Evolutionary conservation across 805 yeast genomes (phyloP).

Genomic region (Kazachstania taianensis): DNA sequence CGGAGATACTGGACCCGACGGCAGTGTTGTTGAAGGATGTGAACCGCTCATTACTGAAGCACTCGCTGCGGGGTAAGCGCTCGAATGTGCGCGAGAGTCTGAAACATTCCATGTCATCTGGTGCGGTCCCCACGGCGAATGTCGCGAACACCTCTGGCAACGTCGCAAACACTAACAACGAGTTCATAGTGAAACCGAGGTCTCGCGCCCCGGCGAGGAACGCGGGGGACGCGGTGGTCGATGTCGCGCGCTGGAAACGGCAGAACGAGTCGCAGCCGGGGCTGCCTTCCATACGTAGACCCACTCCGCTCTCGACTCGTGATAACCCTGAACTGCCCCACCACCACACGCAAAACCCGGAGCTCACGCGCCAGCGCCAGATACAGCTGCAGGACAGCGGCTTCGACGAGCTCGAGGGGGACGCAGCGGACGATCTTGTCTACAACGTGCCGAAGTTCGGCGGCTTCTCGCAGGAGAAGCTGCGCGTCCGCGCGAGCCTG

Average conservation of each 20-base stretch:
- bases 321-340: neutral
- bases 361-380: neutral
- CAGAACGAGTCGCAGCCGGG: neutral
- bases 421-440: conserved; percentile 3
- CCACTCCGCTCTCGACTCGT: too few species aligned
- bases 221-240: too few species aligned
- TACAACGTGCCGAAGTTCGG: conserved; percentile 45
- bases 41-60: conserved; percentile 20
- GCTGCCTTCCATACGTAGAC: neutral
- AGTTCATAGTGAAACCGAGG: neutral
- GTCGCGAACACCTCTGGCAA: too few species aligned
- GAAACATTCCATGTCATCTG: conserved; percentile 2
- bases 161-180: neutral
- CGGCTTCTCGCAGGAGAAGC: conserved; percentile 58
- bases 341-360: neutral
- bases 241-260: neutral
- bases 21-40: conserved; percentile 22
- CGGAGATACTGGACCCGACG: conserved; percentile 13
- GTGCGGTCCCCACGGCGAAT: conserved; percentile 2
- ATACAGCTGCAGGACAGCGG: conserved; percentile 1
- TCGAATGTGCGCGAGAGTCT: neutral
- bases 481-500: conserved; percentile 31
- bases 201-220: too few species aligned
- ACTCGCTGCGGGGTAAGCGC: conserved; percentile 10
- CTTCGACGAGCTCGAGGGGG: conserved; percentile 13